Evolutionary conservation across 2,329 filamentous ascomycete genomes (phyloP), one percentile per base, ranked within the genome.

Genomic region (Paraphaeosphaeria minitans): DNA sequence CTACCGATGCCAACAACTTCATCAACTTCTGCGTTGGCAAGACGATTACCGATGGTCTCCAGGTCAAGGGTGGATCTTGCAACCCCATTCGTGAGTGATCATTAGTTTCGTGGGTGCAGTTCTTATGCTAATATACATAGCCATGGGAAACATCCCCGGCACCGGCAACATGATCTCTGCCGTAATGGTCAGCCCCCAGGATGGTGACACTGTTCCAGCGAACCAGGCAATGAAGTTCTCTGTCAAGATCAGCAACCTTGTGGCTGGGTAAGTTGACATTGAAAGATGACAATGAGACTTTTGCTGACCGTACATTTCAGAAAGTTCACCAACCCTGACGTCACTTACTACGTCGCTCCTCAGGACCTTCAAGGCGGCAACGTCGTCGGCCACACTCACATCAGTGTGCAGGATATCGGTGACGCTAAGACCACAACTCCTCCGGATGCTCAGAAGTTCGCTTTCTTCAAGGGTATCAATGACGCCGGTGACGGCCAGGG

Each of bases 381-480:
- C 1, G 63, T 83, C 41, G 66, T 81, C 56, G 82, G 82, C 1
- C 82, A 84, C 65, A 80, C 77, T 42, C 82, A 84, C 66, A 78
- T 86, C 59, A 83, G 82, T 6, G 77, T 85, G 21, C 84, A 87
- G 66, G 76, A 81, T 42, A 69, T 85, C 41, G 72, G 72, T 14
- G 64, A 75, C 35, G 56, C 78, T 43, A 77, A 76, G 43, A 70
- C 77, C 1, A 67, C 60, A 0, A 69, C 67, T 5, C 74, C 81
- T 55, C 69, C 77, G 45, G 66, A 80, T 58, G 64, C 81, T 48
- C 66, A 79, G 10, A 75, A 76, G 21, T 86, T 85, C 68, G 81
- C 76, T 24, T 86, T 84, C 74, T 86, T 86, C 79, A 85, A 85
- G 75, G 84, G 84, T 57, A 80, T 86, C 67, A 84, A 86, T 64